Base-by-base conservation (phyloP, 2,329 filamentous ascomycete species). In the Fusarium sp. region DNA sequence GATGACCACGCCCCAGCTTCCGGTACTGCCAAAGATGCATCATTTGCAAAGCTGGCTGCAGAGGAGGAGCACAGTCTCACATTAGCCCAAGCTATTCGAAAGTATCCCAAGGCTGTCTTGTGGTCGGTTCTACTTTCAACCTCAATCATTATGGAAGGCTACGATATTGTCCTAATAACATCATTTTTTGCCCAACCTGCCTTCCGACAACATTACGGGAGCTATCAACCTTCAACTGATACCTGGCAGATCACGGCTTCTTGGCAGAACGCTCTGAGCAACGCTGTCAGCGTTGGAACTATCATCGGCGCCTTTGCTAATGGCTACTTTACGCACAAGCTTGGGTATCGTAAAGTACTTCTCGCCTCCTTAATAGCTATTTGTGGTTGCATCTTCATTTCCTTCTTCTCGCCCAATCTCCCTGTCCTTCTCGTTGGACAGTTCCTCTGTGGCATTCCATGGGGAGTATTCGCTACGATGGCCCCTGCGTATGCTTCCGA, bases 341-440 rank as follows among this genome's bases (percentile, higher is more conserved):
- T 65, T 34, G 73, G 73, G 10, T 75, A 74, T 44, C 65, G 86
- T 16, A 85, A 84, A 74, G 88, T 86, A 9, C 83, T 90, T 72
- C 18, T 85, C 84, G 9, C 66, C 86, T 54, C 67, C 77, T 5
- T 58, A 15, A 45, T 40, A 27, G 18, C 62, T 65, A 64, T 64
- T 10, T 58, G 43, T 1, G 74, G 67, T 18, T 72, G 78, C 43
- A 74, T 80, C 30, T 78, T 79, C 22, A 74, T 80, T 20, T 74
- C 75, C 6, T 79, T 80, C 68, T 79, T 78, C 51, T 77, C 78
- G 6, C 72, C 77, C 5, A 78, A 76, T 9, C 74, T 84, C 7
- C 72, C 78, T 4, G 79, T 82, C 4, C 77, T 86, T 15, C 75
- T 85, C 4, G 79, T 82, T 9, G 84, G 83, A 6, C 80, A 86